Conservation (phyloP, 2,329 filamentous ascomycete species). For the Trichoderma sp. region DNA sequence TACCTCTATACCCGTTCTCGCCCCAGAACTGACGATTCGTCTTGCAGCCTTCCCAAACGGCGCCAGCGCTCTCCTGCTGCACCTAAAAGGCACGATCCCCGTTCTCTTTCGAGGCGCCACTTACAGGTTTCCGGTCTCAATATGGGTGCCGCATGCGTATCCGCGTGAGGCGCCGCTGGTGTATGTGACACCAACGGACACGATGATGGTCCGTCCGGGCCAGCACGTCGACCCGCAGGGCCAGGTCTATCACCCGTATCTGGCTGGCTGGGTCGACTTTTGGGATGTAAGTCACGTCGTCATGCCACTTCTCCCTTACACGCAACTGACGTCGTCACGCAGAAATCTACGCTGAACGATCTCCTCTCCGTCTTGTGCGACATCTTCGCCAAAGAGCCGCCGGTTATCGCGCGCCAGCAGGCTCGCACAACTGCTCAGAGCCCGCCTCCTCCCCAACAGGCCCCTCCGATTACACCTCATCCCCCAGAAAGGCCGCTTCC, state of each 20-base stretch:
- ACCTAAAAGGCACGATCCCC: constrained; percentile 85
- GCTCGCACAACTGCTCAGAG: constrained; percentile 44
- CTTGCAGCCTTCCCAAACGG: constrained; percentile 82
- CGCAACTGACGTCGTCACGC: constrained; percentile 22
- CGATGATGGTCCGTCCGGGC: constrained; percentile 86
- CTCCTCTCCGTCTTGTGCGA: constrained; percentile 81
- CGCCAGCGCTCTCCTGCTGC: constrained; percentile 79
- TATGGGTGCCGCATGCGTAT: constrained; percentile 94
- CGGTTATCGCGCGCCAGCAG: constrained; percentile 74
- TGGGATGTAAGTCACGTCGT: constrained; percentile 74
- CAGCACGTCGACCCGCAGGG: constrained; percentile 95
- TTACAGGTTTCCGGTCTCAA: constrained; percentile 86
- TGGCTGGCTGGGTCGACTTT: constrained; percentile 84
- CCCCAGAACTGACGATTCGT: constrained; percentile 23
- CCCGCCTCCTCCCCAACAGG: constrained; percentile 43
- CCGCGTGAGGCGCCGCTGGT: constrained; percentile 81
- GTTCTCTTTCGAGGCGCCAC: constrained; percentile 84
- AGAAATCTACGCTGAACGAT: constrained; percentile 83
- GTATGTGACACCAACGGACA: constrained; percentile 85
- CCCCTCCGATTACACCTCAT: constrained; percentile 71
- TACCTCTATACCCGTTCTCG: not conserved
- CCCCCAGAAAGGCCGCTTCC: constrained; percentile 61
- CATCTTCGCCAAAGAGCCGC: constrained; percentile 92
- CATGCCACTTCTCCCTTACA: not conserved
- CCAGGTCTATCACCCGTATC: constrained; percentile 91